phyloP scores from a whole-genome alignment of 2,329 filamentous ascomycete genomes.

The Gnomoniopsis smithogilvyi region DNA sequence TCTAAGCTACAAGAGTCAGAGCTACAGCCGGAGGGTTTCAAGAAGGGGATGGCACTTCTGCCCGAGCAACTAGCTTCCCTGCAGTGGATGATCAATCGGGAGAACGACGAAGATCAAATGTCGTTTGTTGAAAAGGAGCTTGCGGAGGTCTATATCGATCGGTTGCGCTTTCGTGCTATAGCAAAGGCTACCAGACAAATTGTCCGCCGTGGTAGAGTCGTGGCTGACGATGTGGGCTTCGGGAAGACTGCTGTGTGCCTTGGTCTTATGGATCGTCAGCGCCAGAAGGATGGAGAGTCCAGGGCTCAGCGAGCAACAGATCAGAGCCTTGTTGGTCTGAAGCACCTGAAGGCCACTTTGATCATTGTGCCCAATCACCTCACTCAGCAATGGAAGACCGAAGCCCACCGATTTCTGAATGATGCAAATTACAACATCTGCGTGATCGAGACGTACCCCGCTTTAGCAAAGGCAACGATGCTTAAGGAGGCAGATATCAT shows the following conservation, averaged over 20 bases:
- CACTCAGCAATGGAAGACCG: slow-evolving; percentile 35
- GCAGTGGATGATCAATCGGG: slow-evolving; percentile 25
- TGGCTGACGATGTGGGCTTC: slow-evolving; percentile 42
- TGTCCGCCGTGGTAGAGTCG: slow-evolving; percentile 33
- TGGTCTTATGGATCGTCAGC: slow-evolving; percentile 31
- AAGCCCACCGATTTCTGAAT: slow-evolving; percentile 32
- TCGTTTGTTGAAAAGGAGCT: slow-evolving; percentile 30
- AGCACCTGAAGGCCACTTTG: slow-evolving; percentile 34
- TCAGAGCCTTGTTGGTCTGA: slow-evolving; percentile 13
- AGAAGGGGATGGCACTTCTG: slow-evolving; percentile 16
- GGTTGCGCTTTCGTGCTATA: not conserved
- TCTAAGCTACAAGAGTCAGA: not conserved
- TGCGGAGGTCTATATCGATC: slow-evolving; percentile 30
- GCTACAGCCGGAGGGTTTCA: slow-evolving; percentile 10
- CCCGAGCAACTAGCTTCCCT: slow-evolving; percentile 22
- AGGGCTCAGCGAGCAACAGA: slow-evolving; percentile 17
- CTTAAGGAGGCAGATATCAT: slow-evolving; percentile 35
- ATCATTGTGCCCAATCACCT: slow-evolving; percentile 39
- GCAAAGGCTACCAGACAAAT: slow-evolving; percentile 8
- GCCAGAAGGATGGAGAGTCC: slow-evolving; percentile 22
- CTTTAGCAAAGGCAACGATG: slow-evolving; percentile 15
- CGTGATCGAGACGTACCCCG: slow-evolving; percentile 21
- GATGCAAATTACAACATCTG: slow-evolving; percentile 22
- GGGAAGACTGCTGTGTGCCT: slow-evolving; percentile 42
- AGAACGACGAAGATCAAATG: slow-evolving; percentile 12